These are phyloP conservation scores for Ceratocystis colombiana DNA, from an alignment of 2,329 filamentous ascomycete species.

Conservation along the genomic window DNA sequence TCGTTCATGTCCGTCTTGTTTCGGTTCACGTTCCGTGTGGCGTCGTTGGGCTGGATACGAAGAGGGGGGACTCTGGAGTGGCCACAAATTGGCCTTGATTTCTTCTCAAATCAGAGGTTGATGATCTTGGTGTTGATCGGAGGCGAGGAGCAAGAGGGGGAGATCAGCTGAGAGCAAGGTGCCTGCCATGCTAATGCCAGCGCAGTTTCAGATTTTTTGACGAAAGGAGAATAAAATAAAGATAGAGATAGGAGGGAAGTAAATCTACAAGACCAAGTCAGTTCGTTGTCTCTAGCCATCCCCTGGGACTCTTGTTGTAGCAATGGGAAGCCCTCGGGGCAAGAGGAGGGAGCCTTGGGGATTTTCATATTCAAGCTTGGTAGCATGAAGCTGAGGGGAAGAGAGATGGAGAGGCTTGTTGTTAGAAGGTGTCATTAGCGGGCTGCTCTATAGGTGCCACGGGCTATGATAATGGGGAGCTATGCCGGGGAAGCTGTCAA, in stretches of 20 bases:
- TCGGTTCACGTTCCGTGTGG: constrained; percentile 12
- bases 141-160: too few relatives aligned
- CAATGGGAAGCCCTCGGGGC: not conserved
- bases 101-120: not conserved
- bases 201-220: constrained; percentile 6
- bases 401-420: too few relatives aligned
- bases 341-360: not conserved
- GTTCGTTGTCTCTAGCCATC: not conserved
- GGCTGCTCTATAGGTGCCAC: not conserved
- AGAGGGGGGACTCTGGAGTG: not conserved
- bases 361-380: not conserved
- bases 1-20: constrained; percentile 5
- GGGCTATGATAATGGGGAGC: not conserved
- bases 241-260: not conserved
- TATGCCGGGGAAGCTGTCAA: not conserved
- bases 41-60: constrained; percentile 6
- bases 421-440: not conserved
- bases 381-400: not conserved
- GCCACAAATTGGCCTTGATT: not conserved
- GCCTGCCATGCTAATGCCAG: not conserved
- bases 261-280: constrained; percentile 6
- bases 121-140: not conserved
- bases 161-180: not conserved
- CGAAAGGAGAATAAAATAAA: constrained; percentile 1
- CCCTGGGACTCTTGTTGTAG: not conserved